phyloP scores from a whole-genome alignment of 306 rosid species.

The Neltuma alba region DNA sequence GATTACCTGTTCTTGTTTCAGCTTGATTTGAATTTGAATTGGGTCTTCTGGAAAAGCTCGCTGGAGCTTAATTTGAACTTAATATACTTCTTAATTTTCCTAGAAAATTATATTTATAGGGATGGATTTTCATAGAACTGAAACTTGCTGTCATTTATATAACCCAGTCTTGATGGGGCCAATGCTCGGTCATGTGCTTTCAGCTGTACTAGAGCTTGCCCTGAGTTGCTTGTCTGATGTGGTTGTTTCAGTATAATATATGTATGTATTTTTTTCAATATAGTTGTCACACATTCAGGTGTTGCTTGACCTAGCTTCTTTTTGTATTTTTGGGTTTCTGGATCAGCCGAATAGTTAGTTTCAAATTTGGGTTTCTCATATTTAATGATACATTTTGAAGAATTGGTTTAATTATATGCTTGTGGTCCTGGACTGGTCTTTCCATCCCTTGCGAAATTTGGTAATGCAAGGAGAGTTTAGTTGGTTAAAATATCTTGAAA shows the following conservation, averaged over 20 bases:
- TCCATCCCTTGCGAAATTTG: constrained; percentile 7
- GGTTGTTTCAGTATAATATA: not conserved
- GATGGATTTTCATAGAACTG: constrained; percentile 7
- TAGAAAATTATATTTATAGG: not conserved
- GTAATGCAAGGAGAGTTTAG: not conserved
- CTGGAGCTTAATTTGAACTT: constrained; percentile 16
- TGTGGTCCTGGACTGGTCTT: constrained; percentile 20
- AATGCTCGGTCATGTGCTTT: not conserved
- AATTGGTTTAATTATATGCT: constrained; percentile 16
- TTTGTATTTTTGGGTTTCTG: not conserved
- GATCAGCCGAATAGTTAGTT: not conserved
- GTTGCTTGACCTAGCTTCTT: constrained; percentile 7
- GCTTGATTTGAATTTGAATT: constrained; percentile 2
- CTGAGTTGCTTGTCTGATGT: constrained; percentile 2
- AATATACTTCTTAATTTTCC: not conserved
- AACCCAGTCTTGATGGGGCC: not conserved
- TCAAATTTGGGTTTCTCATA: constrained; percentile 2
- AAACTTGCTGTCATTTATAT: constrained; percentile 6
- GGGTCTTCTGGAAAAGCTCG: constrained; percentile 8
- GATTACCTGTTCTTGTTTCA: constrained; percentile 10
- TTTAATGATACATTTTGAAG: constrained; percentile 4
- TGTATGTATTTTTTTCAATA: no score
- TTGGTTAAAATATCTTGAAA: constrained; percentile 22
- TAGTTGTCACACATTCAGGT: not conserved
- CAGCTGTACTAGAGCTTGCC: not conserved